phyloP scores from a whole-genome alignment of 306 rosid genomes.

The Cucumis melo region DNA sequence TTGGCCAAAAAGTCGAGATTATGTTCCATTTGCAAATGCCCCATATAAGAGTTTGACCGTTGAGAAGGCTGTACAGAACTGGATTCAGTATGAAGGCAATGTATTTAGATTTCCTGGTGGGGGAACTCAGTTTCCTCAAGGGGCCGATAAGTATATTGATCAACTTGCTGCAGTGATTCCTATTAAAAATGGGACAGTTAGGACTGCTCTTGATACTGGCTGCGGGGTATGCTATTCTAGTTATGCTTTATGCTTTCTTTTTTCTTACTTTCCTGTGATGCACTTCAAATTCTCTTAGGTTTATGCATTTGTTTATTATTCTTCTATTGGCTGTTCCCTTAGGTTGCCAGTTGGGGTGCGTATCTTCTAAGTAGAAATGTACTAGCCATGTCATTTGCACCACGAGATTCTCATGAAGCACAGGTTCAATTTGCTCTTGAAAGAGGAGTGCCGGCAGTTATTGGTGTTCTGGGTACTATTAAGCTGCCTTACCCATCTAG shows the following conservation, averaged over 20 bases:
- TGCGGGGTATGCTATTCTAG: constrained; percentile 71
- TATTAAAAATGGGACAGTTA: constrained; percentile 71
- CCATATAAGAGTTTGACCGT: constrained; percentile 95
- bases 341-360: constrained; percentile 99
- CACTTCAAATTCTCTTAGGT: neutral
- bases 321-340: neutral
- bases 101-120: constrained; percentile 94
- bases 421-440: constrained; percentile 98
- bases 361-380: constrained; percentile 86
- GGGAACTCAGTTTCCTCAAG: constrained; percentile 95
- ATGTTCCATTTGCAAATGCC: constrained; percentile 93
- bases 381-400: constrained; percentile 91
- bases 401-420: constrained; percentile 94
- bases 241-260: constrained; percentile 1
- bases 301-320: neutral
- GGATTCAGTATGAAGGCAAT: constrained; percentile 94
- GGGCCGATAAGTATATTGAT: constrained; percentile 89
- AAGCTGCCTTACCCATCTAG: constrained; percentile 83
- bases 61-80: constrained; percentile 97
- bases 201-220: constrained; percentile 95
- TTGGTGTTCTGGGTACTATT: constrained; percentile 84
- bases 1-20: constrained; percentile 97
- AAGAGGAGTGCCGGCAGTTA: constrained; percentile 87
- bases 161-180: constrained; percentile 88
- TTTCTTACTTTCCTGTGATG: neutral